Base-by-base conservation (phyloP, 108 stramenopile species). In the Hondaea fermentalgiana region DNA sequence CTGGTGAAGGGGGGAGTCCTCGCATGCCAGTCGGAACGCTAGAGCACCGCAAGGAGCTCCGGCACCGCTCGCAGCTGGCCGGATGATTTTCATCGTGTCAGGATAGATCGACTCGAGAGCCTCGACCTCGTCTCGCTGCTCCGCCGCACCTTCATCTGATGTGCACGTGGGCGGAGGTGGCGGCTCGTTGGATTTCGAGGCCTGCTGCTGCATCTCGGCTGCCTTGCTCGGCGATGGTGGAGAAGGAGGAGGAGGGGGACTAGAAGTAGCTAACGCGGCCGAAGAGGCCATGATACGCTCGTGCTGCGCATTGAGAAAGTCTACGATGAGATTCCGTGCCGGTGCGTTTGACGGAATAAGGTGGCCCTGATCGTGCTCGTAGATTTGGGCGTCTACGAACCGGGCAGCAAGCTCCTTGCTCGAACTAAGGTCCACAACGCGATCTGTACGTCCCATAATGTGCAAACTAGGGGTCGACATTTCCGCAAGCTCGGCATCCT, bases 341-440 rank as follows among this genome's bases (percentile, higher is more conserved):
- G 29, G 59, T 5, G 47, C 76, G 5, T 69, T 64, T 42, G 44
- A 60, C n/a, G 89, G 89, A 10, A 89, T 44, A 45, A 19, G 6
- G 51, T 89, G 89, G 59, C 89, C 89, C 44, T 83, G 29, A 4
- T 89, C 89, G 87, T 89, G 89, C 42, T 23, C 89, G 47, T 49
- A 47, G 35, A 23, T 25, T 5, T 57, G 17, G 35, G 89, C 59
- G 59, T 55, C 55, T 23, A 4, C 76, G 5, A 88, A 71, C 5
- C 88, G 23, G 21, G 43, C 17, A n/a, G 72, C 72, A 19, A 89
- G 53, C 10, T 44, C 59, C 44, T 45, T 17, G 53, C 60, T 59
- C 5, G 44, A 43, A 5, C 6, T 76, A 25, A 23, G 35, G 42
- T 57, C 55, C 43, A 89, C 87, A 14, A 89, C 44, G 17, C 10